Conservation (phyloP, 2,329 filamentous ascomycete genomes). For the Alternaria gansuensis region DNA sequence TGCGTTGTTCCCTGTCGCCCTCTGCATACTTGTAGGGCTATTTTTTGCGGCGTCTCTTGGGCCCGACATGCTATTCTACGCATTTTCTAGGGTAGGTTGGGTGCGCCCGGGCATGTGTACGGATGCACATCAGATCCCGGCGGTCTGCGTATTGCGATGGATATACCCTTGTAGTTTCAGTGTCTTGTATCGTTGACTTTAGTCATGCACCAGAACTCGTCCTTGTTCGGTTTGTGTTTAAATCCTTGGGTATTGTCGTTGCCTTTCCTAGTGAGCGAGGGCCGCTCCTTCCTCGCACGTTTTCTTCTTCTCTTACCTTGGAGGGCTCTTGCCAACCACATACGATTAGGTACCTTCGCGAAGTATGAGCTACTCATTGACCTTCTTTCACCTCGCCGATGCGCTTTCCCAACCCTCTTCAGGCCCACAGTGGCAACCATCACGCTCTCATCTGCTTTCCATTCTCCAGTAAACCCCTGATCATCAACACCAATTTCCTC, state of each 20-base stretch:
- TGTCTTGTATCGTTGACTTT: background rate
- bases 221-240: background rate
- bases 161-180: constrained; percentile 30
- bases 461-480: background rate
- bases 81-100: constrained; percentile 10
- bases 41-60: constrained; percentile 4
- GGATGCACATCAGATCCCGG: constrained; percentile 10
- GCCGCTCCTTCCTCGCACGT: constrained; percentile 2
- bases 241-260: background rate
- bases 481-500: background rate
- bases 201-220: background rate
- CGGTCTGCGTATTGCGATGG: constrained; percentile 19
- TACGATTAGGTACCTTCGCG: background rate
- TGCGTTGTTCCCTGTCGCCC: background rate
- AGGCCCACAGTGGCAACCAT: background rate
- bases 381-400: background rate
- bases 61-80: background rate
- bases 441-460: background rate
- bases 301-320: constrained; percentile 1
- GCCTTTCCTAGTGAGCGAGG: background rate
- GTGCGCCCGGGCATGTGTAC: constrained; percentile 23
- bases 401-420: background rate
- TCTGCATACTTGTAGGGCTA: constrained; percentile 7
- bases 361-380: background rate
- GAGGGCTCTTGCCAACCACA: background rate